Evolutionary conservation across 768 basidiomycete genomes (phyloP).

Genomic region (Auricularia auricula-judae): DNA sequence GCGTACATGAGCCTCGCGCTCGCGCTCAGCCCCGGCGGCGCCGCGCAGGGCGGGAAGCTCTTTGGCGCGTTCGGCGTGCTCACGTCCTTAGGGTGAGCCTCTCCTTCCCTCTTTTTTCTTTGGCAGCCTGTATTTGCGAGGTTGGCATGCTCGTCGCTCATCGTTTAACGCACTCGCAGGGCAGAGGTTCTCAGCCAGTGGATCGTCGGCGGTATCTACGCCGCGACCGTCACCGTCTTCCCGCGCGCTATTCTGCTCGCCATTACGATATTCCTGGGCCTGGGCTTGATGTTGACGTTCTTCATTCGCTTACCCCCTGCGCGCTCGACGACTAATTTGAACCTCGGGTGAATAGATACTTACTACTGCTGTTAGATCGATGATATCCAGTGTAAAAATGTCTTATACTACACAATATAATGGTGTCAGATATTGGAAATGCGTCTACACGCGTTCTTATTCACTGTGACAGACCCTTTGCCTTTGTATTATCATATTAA

Average conservation of each 20-base stretch:
- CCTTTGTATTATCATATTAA: too few relatives aligned
- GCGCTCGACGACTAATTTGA: too few relatives aligned
- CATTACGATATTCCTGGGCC: background rate
- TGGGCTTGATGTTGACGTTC: background rate
- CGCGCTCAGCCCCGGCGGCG: background rate
- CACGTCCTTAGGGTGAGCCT: background rate
- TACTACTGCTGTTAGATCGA: too few relatives aligned
- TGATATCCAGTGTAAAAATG: too few relatives aligned
- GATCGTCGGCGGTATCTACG: background rate
- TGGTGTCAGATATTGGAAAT: too few relatives aligned
- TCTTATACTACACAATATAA: too few relatives aligned
- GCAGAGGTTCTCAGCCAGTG: background rate
- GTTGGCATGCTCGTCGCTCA: too few relatives aligned
- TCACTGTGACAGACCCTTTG: too few relatives aligned
- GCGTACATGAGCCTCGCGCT: conserved; percentile 1
- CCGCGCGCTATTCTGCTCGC: background rate
- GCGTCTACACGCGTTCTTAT: too few relatives aligned
- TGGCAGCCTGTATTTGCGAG: background rate
- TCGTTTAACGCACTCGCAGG: background rate
- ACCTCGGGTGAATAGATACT: too few relatives aligned
- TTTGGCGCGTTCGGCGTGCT: background rate
- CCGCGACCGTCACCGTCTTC: background rate
- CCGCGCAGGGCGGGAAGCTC: background rate
- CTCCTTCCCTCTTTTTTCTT: background rate
- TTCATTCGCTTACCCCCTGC: background rate